Conservation (phyloP, 805 yeast genomes). For the Suhomyces prunicola region DNA sequence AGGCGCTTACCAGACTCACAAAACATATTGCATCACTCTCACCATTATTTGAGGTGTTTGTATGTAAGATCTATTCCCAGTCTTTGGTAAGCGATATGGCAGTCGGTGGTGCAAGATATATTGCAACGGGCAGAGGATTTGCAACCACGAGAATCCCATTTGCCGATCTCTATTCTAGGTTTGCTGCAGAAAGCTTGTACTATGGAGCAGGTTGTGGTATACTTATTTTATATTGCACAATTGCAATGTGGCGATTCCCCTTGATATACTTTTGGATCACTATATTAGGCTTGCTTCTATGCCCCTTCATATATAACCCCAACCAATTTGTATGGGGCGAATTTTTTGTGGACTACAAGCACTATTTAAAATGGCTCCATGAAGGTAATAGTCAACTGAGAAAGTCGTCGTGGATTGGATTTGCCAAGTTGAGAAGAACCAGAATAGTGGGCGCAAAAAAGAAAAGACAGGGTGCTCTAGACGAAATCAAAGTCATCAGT, state of each 20-base stretch:
- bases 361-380: conserved; percentile 49
- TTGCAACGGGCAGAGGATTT: conserved; percentile 80
- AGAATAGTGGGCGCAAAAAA: conserved; percentile 56
- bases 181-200: conserved; percentile 61
- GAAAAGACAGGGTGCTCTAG: conserved; percentile 28
- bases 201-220: conserved; percentile 55
- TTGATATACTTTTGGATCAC: conserved; percentile 73
- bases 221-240: conserved; percentile 53
- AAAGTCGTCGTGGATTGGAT: conserved; percentile 43
- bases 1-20: conserved; percentile 57
- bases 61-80: conserved; percentile 71
- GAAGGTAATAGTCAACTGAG: conserved; percentile 47
- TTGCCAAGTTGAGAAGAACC: conserved; percentile 49
- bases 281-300: conserved; percentile 57
- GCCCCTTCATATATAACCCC: conserved; percentile 76
- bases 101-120: conserved; percentile 78
- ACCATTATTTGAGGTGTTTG: conserved; percentile 77
- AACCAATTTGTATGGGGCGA: conserved; percentile 70
- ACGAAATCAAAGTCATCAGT: conserved; percentile 41
- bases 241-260: conserved; percentile 60
- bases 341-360: conserved; percentile 66
- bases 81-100: conserved; percentile 65
- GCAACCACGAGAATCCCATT: conserved; percentile 73
- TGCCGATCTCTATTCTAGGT: conserved; percentile 61
- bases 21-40: conserved; percentile 71